Evolutionary conservation across 2,329 filamentous ascomycete genomes (phyloP).

Genomic region (Aureobasidium sp.): DNA sequence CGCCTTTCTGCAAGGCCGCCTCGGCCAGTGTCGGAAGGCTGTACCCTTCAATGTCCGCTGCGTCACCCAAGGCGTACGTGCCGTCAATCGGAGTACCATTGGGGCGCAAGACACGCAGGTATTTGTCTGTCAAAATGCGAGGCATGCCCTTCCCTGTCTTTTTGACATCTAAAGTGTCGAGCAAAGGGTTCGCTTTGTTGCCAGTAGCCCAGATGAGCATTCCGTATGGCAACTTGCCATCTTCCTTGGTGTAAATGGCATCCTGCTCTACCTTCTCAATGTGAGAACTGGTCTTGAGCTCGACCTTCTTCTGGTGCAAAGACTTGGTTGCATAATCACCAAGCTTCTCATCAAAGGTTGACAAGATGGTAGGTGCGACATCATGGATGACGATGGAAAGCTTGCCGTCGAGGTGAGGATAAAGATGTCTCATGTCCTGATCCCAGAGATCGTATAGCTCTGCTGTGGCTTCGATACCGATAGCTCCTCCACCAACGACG

Average conservation of each 20-base stretch:
- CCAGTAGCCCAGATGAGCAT: conserved; percentile 37
- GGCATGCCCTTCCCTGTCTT: conserved; percentile 29
- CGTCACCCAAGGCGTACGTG: conserved; percentile 33
- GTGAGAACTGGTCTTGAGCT: conserved; percentile 33
- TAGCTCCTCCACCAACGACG: conserved; percentile 38
- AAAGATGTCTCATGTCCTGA: conserved; percentile 33
- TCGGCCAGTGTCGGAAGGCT: conserved; percentile 32
- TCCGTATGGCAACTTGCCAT: conserved; percentile 31
- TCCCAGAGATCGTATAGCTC: conserved; percentile 39
- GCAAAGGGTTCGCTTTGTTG: conserved; percentile 29
- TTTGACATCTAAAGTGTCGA: conserved; percentile 31
- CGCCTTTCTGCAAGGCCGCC: conserved; percentile 34
- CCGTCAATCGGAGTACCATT: conserved; percentile 24
- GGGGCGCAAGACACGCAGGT: conserved; percentile 25
- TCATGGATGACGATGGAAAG: conserved; percentile 39
- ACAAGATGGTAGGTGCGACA: conserved; percentile 36
- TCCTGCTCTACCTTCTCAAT: conserved; percentile 32
- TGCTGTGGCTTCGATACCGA: conserved; percentile 38
- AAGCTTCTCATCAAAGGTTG: conserved; percentile 36
- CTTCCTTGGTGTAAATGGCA: conserved; percentile 31
- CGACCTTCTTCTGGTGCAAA: conserved; percentile 31
- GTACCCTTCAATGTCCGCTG: conserved; percentile 34
- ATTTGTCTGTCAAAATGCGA: conserved; percentile 31
- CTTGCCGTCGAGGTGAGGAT: conserved; percentile 34
- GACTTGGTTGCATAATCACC: conserved; percentile 37